Evolutionary conservation across 306 rosid species (phyloP).

Genomic region (Cucumis melo): DNA sequence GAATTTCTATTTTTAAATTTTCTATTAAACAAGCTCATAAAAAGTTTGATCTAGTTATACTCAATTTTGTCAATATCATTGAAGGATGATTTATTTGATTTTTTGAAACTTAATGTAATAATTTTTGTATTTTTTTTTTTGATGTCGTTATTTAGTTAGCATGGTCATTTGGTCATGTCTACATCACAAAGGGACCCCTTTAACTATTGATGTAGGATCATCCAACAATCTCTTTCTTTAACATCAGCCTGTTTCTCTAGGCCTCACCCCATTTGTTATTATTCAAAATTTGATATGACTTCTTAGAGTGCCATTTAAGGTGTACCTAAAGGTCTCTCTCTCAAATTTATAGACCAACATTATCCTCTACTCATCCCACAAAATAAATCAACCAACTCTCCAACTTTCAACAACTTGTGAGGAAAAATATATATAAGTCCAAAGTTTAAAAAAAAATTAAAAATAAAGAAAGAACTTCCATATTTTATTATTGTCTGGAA

Average conservation of each 20-base stretch:
- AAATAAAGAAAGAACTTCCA: too few relatives aligned
- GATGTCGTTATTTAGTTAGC: not conserved
- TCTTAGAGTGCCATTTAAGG: not conserved
- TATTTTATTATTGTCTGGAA: too few relatives aligned
- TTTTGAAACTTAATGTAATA: not conserved
- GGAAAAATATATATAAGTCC: not conserved
- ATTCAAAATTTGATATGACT: not conserved
- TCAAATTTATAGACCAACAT: not conserved
- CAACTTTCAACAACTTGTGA: not conserved
- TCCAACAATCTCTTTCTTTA: not conserved
- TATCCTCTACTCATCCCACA: not conserved
- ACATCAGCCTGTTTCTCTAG: not conserved
- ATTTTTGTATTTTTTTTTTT: not conserved
- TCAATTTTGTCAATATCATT: too few relatives aligned
- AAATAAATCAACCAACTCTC: not conserved
- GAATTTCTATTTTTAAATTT: too few relatives aligned
- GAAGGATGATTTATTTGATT: not conserved
- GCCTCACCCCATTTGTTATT: not conserved
- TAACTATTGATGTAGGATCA: not conserved
- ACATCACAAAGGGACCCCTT: not conserved
- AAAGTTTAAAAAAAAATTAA: not conserved
- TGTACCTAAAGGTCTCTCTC: not conserved
- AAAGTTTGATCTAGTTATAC: too few relatives aligned
- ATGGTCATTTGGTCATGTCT: not conserved
- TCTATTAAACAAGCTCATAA: too few relatives aligned